Conservation (phyloP, 2,329 filamentous ascomycete genomes). For the Westerdykella sp. region DNA sequence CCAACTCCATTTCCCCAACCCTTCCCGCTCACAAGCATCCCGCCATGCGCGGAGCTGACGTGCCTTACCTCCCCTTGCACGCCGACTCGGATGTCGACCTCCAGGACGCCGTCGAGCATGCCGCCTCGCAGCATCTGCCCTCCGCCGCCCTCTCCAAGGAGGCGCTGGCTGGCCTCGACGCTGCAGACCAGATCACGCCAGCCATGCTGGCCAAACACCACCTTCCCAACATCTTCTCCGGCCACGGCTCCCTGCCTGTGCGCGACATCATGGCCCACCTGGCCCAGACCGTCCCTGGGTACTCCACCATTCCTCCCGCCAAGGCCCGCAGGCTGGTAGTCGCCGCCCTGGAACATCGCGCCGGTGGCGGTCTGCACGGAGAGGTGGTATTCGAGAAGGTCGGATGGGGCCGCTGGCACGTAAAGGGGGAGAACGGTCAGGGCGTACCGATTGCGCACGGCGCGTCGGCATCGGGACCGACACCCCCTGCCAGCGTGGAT, state of each 20-base stretch:
- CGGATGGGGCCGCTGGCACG: conserved; percentile 95
- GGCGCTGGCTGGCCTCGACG: conserved; percentile 56
- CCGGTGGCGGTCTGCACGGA: conserved; percentile 54
- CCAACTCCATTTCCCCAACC: conserved; percentile 88
- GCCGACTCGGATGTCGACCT: conserved; percentile 86
- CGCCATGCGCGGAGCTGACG: conserved; percentile 43
- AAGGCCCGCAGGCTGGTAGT: conserved; percentile 90
- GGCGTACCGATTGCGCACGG: conserved; percentile 39
- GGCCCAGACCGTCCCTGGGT: conserved; percentile 87
- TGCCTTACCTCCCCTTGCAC: conserved; percentile 40
- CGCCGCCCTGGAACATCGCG: conserved; percentile 78
- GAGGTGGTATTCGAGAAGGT: conserved; percentile 84
- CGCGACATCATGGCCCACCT: conserved; percentile 93
- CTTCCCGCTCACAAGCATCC: conserved; percentile 71
- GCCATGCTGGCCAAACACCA: conserved; percentile 81
- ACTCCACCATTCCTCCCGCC: conserved; percentile 77
- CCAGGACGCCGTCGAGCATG: conserved; percentile 58
- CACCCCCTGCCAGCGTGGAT: conserved; percentile 48
- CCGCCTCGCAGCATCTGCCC: conserved; percentile 40
- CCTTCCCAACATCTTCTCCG: conserved; percentile 81
- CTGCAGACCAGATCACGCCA: conserved; percentile 76
- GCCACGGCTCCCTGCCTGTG: conserved; percentile 86
- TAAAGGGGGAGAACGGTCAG: conserved; percentile 44
- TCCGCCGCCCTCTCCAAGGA: conserved; percentile 42
- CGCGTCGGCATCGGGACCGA: conserved; percentile 28